Conservation (phyloP, 2,329 filamentous ascomycete genomes). For the Aureobasidium sp. region DNA sequence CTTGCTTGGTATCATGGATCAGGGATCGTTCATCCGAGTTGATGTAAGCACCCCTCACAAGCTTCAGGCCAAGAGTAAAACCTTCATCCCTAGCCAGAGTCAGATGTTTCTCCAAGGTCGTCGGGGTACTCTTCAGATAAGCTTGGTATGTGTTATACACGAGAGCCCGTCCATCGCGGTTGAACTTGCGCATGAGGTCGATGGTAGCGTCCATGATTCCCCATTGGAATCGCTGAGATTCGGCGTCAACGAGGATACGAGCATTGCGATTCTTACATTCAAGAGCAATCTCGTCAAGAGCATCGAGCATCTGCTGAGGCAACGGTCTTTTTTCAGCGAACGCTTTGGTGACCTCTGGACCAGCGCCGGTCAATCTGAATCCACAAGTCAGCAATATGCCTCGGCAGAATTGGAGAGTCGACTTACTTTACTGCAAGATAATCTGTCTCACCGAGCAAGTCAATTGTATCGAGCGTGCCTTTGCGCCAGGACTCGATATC, state of each 20-base stretch:
- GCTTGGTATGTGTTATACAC: constrained; percentile 47
- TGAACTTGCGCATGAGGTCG: constrained; percentile 45
- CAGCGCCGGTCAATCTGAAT: constrained; percentile 37
- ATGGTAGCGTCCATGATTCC: constrained; percentile 47
- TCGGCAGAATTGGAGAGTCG: neutral
- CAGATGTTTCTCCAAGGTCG: constrained; percentile 35
- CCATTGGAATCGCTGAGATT: constrained; percentile 44
- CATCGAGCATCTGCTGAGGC: constrained; percentile 9
- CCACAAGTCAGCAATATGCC: constrained; percentile 18
- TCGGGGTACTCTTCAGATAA: constrained; percentile 41
- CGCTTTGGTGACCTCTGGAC: constrained; percentile 33
- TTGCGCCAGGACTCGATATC: constrained; percentile 41
- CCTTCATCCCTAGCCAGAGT: constrained; percentile 33
- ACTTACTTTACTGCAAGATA: constrained; percentile 44
- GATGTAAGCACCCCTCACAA: constrained; percentile 47
- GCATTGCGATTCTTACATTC: constrained; percentile 27
- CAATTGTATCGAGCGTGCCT: constrained; percentile 45
- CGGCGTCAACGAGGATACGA: constrained; percentile 45
- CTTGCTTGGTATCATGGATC: constrained; percentile 23
- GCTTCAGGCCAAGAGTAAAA: constrained; percentile 43
- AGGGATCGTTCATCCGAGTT: constrained; percentile 32
- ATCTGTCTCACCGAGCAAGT: constrained; percentile 43
- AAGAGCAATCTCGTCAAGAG: constrained; percentile 33
- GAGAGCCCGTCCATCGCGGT: constrained; percentile 32
- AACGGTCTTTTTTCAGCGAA: constrained; percentile 26